Evolutionary conservation across 495 filamentous ascomycete species (phyloP), one percentile per base, ranked within the genome.

Genomic region (Bryoglossum gracile): DNA sequence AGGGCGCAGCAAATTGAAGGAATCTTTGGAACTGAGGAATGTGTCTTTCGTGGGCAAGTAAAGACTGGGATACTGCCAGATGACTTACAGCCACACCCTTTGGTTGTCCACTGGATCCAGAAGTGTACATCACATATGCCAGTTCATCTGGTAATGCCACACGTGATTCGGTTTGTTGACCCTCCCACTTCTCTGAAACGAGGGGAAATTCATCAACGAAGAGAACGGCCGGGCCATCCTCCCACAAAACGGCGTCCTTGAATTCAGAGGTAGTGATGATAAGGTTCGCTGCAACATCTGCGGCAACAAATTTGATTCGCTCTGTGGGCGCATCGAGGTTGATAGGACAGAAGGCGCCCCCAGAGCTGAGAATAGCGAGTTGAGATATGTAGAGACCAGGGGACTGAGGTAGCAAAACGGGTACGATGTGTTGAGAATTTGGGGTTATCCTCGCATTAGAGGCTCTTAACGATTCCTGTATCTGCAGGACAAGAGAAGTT

Each of bases 41-140:
- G 53, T 87, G 74, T 24, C 67, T 67, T 47, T 90, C 75, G 57
- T 94, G 88, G 4, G 87, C 84, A 28, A 91, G 73, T 13, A 94
- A 63, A 50, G 77, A 81, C 54, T 91, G 87, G 1, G 84, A 81
- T 17, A 69, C 87, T 13, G 89, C 85, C 9, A 70, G 63, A 67
- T 95, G 89, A 21, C 86, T 84, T 25, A 94, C 67, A 0, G 71
- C 70, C 2, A 94, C 89, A 0, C 89, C 89, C 67, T 95, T 95
- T 2, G 89, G 89, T 3, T 75, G 76, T n/a, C 89, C 89, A 0
- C 88, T 94, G 4, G 86, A 89, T 10, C 89, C 89, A 11, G 83
- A 89, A 1, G 89, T 95, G 57, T 94, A 95, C 78, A 95, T 86
- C 35, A 95, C 76, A 64, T 94, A 95, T 14, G 88, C 89, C 5